These are phyloP conservation scores for Telopea speciosissima DNA, from an alignment of 177 flowering plant species.

Conservation along the genomic window DNA sequence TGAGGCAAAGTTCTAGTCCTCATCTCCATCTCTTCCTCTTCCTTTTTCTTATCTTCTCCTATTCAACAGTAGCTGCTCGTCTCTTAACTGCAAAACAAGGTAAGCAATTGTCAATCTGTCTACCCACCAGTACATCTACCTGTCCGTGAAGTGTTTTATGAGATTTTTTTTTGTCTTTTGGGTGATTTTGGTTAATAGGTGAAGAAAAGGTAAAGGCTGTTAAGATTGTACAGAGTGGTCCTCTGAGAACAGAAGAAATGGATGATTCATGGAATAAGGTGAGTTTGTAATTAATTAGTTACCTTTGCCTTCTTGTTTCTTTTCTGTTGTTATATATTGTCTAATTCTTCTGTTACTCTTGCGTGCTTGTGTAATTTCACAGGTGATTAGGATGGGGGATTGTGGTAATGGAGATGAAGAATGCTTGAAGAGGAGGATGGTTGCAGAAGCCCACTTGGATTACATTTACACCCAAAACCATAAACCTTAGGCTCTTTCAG, in stretches of 20 bases:
- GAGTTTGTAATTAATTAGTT: too few relatives aligned
- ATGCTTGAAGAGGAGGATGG: conserved; percentile 45
- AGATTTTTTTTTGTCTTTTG: background rate
- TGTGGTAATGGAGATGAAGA: conserved; percentile 38
- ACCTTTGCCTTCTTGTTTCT: background rate
- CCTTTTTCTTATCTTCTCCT: conserved; percentile 11
- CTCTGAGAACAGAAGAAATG: conserved; percentile 6
- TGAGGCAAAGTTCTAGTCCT: conserved; percentile 24
- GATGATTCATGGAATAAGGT: conserved; percentile 13
- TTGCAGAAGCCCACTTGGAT: conserved; percentile 64
- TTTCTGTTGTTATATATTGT: too few relatives aligned
- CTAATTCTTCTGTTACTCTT: too few relatives aligned
- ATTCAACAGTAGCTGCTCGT: conserved; percentile 18
- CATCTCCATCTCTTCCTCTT: conserved; percentile 13
- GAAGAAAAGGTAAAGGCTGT: conserved; percentile 2
- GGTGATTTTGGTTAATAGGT: background rate
- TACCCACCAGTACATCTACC: background rate
- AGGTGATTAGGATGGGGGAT: conserved; percentile 41
- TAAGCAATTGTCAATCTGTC: background rate
- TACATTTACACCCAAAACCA: conserved; percentile 62
- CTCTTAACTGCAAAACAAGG: conserved; percentile 20
- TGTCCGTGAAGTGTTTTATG: background rate
- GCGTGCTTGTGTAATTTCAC: background rate
- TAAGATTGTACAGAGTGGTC: background rate
- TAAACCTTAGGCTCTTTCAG: conserved; percentile 12